Base-by-base conservation (phyloP, 768 basidiomycete genomes). In the Podaxis sp. region DNA sequence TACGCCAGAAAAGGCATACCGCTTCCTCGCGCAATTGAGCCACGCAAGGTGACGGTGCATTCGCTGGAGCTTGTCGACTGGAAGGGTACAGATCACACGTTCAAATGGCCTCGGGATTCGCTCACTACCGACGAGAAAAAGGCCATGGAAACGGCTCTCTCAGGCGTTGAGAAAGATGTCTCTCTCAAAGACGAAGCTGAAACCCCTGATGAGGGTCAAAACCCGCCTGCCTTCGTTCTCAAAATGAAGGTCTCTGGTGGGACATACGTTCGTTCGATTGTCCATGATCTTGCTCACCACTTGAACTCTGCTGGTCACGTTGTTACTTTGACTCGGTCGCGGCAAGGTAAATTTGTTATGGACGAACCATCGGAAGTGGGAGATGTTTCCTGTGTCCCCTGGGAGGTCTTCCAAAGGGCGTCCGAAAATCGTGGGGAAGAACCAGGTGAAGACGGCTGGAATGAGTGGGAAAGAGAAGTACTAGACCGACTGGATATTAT, bases 161-260 rank as follows among this genome's bases (percentile, higher is more conserved):
- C 80, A 66, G 72, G 83, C 36, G 75, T 79, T 25, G 79, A 82
- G 57, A 71, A 74, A 23, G 69, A 74, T 32, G 67, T 71, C 2
- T 62, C 71, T 16, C 66, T 82, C n/a, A 70, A 74, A 61, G 78
- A 83, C 61, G 75, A 77, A 37, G 70, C 68, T 23, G 76, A 80
- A 56, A 51, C 59, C 13, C 62, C 62, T 11, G 46, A 66, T 3
- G 64, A 71, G 9, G 68, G 69, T 28, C 76, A 80, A 56, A 67
- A 72, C 3, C 91, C 95, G 1, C 82, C 88, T 0, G 89, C 89
- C 21, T 97, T 98, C 72, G 87, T 89, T 7, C 77, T 99, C 63
- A 84, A 82, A 58, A 96, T 99, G 95, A 89, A 81, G 63, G 97
- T 98, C 5, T 95, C 95, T 7, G 91, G 92, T 27, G 97, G 97